A percentile compares a stretch with the other conserved stretches of the same genome.
Evolutionary conservation across 2,329 filamentous ascomycete genomes (phyloP).

Genomic region (Colletotrichum cordylinicola): DNA sequence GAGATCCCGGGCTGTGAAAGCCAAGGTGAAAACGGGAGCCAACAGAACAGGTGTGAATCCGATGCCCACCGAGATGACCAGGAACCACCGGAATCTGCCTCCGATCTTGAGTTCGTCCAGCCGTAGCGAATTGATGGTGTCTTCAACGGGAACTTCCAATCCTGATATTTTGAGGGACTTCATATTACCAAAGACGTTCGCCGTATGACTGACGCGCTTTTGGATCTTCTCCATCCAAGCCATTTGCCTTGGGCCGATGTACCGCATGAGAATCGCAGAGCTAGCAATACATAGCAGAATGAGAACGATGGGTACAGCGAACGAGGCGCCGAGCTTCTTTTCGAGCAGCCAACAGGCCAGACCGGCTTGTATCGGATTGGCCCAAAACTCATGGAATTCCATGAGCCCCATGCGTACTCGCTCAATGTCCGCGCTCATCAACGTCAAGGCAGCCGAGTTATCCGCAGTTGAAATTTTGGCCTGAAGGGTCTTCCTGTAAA

Average conservation of each 20-base stretch:
- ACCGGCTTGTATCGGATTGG: conserved; percentile 43
- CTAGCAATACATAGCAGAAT: neutral
- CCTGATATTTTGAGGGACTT: conserved; percentile 45
- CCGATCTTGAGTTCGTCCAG: conserved; percentile 35
- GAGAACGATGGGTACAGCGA: neutral
- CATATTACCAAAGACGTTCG: conserved; percentile 36
- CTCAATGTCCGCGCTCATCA: conserved; percentile 55
- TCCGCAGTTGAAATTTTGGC: conserved; percentile 35
- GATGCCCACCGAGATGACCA: conserved; percentile 30
- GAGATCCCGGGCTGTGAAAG: conserved; percentile 28
- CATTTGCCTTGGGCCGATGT: conserved; percentile 14
- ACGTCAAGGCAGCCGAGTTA: conserved; percentile 46
- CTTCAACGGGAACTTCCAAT: conserved; percentile 31
- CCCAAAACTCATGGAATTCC: conserved; percentile 47
- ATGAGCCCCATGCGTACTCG: conserved; percentile 39
- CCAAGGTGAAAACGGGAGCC: conserved; percentile 37
- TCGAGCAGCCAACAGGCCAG: conserved; percentile 54
- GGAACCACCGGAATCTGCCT: conserved; percentile 29
- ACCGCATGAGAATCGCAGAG: conserved; percentile 29
- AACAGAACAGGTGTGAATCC: conserved; percentile 40
- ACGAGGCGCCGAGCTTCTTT: conserved; percentile 28
- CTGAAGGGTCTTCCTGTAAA: conserved; percentile 38
- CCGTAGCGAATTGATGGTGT: conserved; percentile 37
- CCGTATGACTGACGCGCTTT: conserved; percentile 29
- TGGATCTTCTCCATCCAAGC: conserved; percentile 29